These are phyloP conservation scores for Astrephomene gubernaculifera DNA, from an alignment of 139 green algal species.

Conservation along the genomic window DNA sequence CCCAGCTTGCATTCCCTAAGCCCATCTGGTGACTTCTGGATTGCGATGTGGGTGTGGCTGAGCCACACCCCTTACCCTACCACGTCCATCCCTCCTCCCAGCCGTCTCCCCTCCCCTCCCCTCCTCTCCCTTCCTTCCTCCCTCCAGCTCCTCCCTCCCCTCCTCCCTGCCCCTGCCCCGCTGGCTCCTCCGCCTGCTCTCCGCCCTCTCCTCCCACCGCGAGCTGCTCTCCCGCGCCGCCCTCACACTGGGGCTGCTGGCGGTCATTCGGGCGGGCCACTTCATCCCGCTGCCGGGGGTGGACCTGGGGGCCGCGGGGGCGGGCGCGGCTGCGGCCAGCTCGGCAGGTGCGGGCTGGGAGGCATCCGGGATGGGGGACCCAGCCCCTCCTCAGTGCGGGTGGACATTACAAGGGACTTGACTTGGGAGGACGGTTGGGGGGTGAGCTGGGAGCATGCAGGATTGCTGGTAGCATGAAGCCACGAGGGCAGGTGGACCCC, in stretches of 20 bases:
- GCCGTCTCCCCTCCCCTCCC: too few species aligned
- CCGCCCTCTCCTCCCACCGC: constrained; percentile 25
- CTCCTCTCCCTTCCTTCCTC: background rate
- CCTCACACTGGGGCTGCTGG: constrained; percentile 63
- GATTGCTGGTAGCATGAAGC: too few species aligned
- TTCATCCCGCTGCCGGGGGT: constrained; percentile 70
- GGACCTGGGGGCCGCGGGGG: constrained; percentile 50
- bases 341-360: constrained; percentile 48
- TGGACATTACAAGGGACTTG: too few species aligned
- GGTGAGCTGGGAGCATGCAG: too few species aligned
- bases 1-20: too few species aligned
- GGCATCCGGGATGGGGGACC: background rate
- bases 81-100: background rate
- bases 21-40: too few species aligned
- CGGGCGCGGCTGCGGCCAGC: constrained; percentile 20
- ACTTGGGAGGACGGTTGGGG: too few species aligned
- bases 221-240: constrained; percentile 51
- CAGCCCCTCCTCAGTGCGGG: too few species aligned
- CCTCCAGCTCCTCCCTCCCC: background rate
- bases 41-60: too few species aligned
- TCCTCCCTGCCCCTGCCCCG: background rate
- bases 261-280: constrained; percentile 61
- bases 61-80: too few species aligned
- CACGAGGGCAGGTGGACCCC: too few species aligned
- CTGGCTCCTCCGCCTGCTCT: background rate